A percentile compares a stretch with the other conserved stretches of the same genome.
These are phyloP conservation scores for Oryza glumipatula DNA, from an alignment of 176 grass and related monocot species.

Conservation along the genomic window DNA sequence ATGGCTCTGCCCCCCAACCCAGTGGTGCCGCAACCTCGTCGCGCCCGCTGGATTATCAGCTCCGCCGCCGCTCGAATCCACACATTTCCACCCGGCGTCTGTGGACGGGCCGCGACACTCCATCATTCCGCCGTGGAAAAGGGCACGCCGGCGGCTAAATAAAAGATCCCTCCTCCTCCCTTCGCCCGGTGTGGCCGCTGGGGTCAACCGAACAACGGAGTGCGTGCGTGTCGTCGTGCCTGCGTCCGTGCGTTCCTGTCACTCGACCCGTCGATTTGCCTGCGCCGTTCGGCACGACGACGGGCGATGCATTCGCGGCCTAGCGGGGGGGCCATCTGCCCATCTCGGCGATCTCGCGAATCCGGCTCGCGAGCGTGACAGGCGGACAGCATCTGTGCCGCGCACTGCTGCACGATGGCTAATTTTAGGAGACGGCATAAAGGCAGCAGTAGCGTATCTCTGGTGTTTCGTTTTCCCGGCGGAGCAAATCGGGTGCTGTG, in stretches of 20 bases:
- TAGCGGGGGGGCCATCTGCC: too few relatives aligned
- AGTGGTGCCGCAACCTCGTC: too few relatives aligned
- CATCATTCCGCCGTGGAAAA: slow-evolving; percentile 50
- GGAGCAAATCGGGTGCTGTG: not conserved
- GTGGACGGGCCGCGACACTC: not conserved
- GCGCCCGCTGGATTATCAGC: not conserved
- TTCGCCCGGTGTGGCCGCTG: too few relatives aligned
- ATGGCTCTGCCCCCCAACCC: not conserved
- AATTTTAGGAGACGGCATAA: not conserved
- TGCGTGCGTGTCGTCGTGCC: too few relatives aligned
- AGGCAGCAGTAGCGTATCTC: too few relatives aligned
- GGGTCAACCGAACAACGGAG: too few relatives aligned
- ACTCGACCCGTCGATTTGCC: too few relatives aligned
- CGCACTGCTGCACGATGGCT: not conserved
- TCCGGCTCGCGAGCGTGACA: not conserved
- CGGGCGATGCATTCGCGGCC: too few relatives aligned
- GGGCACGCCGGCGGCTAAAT: not conserved
- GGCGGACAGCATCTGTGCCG: not conserved
- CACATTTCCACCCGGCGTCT: too few relatives aligned
- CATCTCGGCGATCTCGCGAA: not conserved
- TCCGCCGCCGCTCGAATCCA: not conserved
- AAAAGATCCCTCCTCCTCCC: too few relatives aligned
- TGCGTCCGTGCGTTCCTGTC: too few relatives aligned
- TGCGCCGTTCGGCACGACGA: too few relatives aligned
- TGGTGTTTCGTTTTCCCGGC: not conserved